Evolutionary conservation across 2,329 filamentous ascomycete genomes (phyloP).

Genomic region (Fusarium illudens): DNA sequence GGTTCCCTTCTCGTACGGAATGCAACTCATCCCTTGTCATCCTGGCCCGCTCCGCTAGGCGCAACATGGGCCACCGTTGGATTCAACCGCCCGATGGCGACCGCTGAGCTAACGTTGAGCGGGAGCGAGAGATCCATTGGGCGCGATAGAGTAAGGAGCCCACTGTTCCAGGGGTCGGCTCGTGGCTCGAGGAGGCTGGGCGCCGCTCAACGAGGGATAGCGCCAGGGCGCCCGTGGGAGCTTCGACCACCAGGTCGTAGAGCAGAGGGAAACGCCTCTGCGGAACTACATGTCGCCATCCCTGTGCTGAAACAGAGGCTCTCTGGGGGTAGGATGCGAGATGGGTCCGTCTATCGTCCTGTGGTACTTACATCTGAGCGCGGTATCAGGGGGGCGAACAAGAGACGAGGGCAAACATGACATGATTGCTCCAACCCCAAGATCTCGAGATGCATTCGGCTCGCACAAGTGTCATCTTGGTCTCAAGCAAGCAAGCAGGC

Average conservation of each 20-base stretch:
- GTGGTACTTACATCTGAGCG: slow-evolving; percentile 26
- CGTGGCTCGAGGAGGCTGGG: slow-evolving; percentile 33
- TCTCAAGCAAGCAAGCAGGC: background rate
- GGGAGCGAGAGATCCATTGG: background rate
- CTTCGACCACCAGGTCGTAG: slow-evolving; percentile 16
- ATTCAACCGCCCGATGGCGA: slow-evolving; percentile 26
- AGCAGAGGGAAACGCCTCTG: slow-evolving; percentile 15
- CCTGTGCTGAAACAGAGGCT: slow-evolving; percentile 42
- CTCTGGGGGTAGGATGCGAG: slow-evolving; percentile 30
- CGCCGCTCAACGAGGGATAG: slow-evolving; percentile 33
- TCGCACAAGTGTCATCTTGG: slow-evolving; percentile 11
- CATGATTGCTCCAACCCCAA: slow-evolving; percentile 12
- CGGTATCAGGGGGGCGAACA: slow-evolving; percentile 10
- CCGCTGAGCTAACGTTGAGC: slow-evolving; percentile 25
- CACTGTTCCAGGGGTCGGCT: slow-evolving; percentile 29
- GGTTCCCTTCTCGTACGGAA: slow-evolving; percentile 16
- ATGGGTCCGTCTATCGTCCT: slow-evolving; percentile 22
- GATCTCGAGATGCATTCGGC: slow-evolving; percentile 5
- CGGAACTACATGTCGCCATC: slow-evolving; percentile 27
- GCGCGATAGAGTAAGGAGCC: slow-evolving; percentile 11
- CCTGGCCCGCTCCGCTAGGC: no score
- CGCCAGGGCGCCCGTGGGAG: slow-evolving; percentile 11
- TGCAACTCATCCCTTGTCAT: slow-evolving; percentile 31
- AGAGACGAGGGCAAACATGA: slow-evolving; percentile 21
- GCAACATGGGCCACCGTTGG: slow-evolving; percentile 38